These are phyloP conservation scores for Chlamydomonas applanata DNA, from an alignment of 139 green algal species.

Conservation along the genomic window DNA sequence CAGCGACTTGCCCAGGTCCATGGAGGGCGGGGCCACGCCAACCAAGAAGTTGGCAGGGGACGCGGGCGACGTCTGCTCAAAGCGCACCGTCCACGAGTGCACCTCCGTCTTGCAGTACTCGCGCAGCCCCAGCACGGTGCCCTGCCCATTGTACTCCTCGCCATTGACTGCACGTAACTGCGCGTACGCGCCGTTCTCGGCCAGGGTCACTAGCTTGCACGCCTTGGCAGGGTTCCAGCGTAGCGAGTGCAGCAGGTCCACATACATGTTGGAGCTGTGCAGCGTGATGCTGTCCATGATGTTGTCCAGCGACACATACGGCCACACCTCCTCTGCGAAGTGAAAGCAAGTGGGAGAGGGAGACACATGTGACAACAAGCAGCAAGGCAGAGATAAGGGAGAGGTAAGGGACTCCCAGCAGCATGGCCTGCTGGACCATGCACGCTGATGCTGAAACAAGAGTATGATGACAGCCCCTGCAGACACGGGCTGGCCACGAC, in stretches of 20 bases:
- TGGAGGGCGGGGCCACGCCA: slow-evolving; percentile 51
- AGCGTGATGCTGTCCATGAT: slow-evolving; percentile 71
- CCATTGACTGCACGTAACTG: slow-evolving; percentile 4
- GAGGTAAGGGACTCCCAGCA: no score
- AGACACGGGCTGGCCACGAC: not conserved
- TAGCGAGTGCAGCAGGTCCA: slow-evolving; percentile 55
- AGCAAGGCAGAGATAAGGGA: no score
- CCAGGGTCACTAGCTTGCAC: slow-evolving; percentile 24
- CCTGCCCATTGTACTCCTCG: slow-evolving; percentile 49
- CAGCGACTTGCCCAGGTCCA: slow-evolving; percentile 53
- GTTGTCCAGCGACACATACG: slow-evolving; percentile 68
- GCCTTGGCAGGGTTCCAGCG: slow-evolving; percentile 50
- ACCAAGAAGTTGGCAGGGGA: slow-evolving; percentile 58
- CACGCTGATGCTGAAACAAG: not conserved
- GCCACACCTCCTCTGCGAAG: slow-evolving; percentile 62
- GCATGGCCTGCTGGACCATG: not conserved
- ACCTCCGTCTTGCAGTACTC: slow-evolving; percentile 41
- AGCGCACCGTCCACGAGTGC: slow-evolving; percentile 53
- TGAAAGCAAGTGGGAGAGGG: no score
- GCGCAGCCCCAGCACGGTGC: slow-evolving; percentile 54
- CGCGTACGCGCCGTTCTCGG: slow-evolving; percentile 21
- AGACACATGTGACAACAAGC: no score
- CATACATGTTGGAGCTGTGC: slow-evolving; percentile 60
- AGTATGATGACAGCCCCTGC: not conserved
- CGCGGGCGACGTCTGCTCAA: slow-evolving; percentile 26